These are phyloP conservation scores for Schizosaccharomyces octosporus DNA, from an alignment of 805 yeast genomes.

Conservation along the genomic window DNA sequence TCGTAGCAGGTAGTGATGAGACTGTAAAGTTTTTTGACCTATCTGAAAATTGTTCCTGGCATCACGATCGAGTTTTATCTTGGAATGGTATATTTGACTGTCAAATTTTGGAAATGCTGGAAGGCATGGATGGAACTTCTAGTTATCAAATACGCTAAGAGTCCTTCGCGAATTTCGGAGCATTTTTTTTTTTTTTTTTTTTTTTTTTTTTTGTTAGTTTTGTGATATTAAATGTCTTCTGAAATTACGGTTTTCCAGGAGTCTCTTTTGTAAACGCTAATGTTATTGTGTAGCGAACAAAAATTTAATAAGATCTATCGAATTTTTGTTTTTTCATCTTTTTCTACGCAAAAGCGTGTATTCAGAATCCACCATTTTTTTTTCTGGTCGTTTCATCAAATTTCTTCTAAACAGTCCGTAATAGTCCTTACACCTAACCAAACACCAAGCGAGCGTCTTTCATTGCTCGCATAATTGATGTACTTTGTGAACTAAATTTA, in stretches of 20 bases:
- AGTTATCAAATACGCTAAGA: conserved; percentile 1
- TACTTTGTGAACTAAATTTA: background rate
- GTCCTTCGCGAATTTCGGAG: background rate
- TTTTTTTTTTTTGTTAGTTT: background rate
- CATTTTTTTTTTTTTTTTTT: background rate
- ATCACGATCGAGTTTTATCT: conserved; percentile 4
- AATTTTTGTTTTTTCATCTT: too few species aligned
- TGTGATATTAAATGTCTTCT: background rate
- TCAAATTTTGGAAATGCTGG: conserved; percentile 10
- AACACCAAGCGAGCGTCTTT: too few species aligned
- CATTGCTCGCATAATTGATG: too few species aligned
- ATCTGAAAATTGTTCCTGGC: conserved; percentile 24
- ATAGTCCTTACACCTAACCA: too few species aligned
- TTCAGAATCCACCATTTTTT: too few species aligned
- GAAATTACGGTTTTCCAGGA: too few species aligned
- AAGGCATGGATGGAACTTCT: conserved; percentile 8
- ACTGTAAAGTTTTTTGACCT: conserved; percentile 50
- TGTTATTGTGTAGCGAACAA: too few species aligned
- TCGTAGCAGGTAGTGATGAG: conserved; percentile 58
- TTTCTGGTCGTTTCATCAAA: too few species aligned
- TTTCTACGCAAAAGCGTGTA: too few species aligned
- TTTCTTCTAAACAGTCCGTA: too few species aligned
- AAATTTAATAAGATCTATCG: too few species aligned
- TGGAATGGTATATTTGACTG: conserved; percentile 11
- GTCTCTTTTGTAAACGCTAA: too few species aligned